phyloP scores from a whole-genome alignment of 2,329 filamentous ascomycete species.

The Huntiella omanensis region DNA sequence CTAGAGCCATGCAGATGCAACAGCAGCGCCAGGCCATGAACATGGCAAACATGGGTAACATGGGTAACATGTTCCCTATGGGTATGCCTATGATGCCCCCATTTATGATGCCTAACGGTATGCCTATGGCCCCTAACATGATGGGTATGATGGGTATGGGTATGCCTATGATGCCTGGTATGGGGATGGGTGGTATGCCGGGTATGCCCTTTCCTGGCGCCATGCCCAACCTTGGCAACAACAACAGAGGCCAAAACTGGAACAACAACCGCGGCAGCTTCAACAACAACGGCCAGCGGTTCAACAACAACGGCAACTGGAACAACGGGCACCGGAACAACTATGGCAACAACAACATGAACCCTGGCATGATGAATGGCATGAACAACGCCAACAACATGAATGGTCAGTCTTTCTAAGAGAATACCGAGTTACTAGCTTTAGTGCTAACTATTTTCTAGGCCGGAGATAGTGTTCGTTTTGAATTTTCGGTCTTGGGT shows the following conservation, averaged over 20 bases:
- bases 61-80: slow-evolving; percentile 25
- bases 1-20: slow-evolving; percentile 44
- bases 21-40: slow-evolving; percentile 27
- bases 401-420: slow-evolving; percentile 4
- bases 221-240: slow-evolving; percentile 8
- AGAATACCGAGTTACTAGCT: too few relatives aligned
- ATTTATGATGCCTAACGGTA: slow-evolving; percentile 13
- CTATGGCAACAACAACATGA: slow-evolving; percentile 6
- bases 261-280: neutral
- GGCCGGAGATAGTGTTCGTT: too few relatives aligned
- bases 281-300: slow-evolving; percentile 13
- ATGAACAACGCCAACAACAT: slow-evolving; percentile 9
- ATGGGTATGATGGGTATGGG: slow-evolving; percentile 22
- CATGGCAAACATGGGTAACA: slow-evolving; percentile 17
- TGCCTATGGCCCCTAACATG: slow-evolving; percentile 14
- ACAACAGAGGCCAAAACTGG: slow-evolving; percentile 6
- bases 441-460: too few relatives aligned
- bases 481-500: neutral
- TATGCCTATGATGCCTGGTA: slow-evolving; percentile 8
- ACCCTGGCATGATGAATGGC: slow-evolving; percentile 1
- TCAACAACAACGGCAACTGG: slow-evolving; percentile 15
- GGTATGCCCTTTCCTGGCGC: neutral
- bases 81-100: slow-evolving; percentile 18
- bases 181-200: slow-evolving; percentile 6
- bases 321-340: slow-evolving; percentile 15